These are phyloP conservation scores for Leishmania aethiopica DNA, from an alignment of 208 protist species.

Conservation along the genomic window DNA sequence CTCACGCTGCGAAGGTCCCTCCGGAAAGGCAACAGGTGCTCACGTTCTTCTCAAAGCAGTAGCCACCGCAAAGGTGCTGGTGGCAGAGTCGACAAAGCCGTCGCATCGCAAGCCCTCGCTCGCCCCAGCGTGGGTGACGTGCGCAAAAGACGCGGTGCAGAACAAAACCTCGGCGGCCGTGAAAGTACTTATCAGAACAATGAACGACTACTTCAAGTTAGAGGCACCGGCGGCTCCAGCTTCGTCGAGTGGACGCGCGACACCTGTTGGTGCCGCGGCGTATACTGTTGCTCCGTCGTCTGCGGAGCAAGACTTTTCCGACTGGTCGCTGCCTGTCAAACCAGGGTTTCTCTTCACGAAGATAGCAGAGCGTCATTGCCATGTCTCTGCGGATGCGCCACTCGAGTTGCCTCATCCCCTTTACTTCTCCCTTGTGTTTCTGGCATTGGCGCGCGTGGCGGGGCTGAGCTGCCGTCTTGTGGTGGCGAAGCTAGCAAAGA, in stretches of 20 bases:
- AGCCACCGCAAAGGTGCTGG: constrained; percentile 17
- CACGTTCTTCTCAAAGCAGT: constrained; percentile 36
- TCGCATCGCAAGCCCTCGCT: constrained; percentile 40
- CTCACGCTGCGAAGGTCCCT: neutral
- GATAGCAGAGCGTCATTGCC: constrained; percentile 17
- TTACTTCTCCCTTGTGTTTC: constrained; percentile 60
- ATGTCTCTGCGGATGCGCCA: constrained; percentile 4
- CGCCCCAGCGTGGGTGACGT: constrained; percentile 67
- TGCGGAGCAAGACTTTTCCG: constrained; percentile 33
- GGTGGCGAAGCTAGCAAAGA: constrained; percentile 36
- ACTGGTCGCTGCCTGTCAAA: constrained; percentile 34
- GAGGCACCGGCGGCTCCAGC: neutral
- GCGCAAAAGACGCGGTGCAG: constrained; percentile 37
- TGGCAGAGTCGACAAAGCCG: constrained; percentile 16
- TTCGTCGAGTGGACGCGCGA: neutral
- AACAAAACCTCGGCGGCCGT: constrained; percentile 61
- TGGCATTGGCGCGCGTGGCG: constrained; percentile 48
- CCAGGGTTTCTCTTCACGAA: constrained; percentile 22
- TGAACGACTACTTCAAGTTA: constrained; percentile 48
- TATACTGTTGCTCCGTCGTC: neutral
- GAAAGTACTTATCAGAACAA: constrained; percentile 30
- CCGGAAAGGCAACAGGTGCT: neutral
- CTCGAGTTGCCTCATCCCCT: constrained; percentile 44
- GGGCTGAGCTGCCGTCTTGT: constrained; percentile 55
- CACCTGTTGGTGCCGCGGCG: neutral